Conservation (phyloP, 805 yeast species). For the Candida nanaspora region DNA sequence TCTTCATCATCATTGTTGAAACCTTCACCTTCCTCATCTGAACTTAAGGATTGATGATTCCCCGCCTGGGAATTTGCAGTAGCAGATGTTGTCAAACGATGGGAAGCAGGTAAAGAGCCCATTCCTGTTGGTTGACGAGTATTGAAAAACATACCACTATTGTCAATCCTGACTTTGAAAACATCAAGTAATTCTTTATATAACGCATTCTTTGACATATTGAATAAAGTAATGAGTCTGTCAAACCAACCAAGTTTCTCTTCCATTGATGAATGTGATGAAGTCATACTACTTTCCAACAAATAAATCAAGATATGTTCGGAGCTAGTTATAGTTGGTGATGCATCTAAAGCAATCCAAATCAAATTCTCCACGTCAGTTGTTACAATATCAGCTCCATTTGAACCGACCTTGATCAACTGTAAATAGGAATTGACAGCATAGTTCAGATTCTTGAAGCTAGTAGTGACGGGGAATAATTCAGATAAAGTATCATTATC, state of each 20-base stretch:
- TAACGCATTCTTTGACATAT: conserved; percentile 16
- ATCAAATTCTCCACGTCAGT: conserved; percentile 14
- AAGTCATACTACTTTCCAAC: conserved; percentile 13
- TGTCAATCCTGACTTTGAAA: conserved; percentile 22
- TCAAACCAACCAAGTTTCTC: conserved; percentile 22
- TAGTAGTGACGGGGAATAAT: conserved; percentile 27
- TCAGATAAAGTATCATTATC: conserved; percentile 16
- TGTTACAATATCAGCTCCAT: conserved; percentile 8
- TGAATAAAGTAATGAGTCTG: conserved; percentile 19
- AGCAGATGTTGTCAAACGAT: conserved; percentile 1
- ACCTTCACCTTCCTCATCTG: conserved; percentile 1
- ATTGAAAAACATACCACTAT: conserved; percentile 23
- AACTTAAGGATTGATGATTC: not conserved
- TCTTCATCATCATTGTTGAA: conserved; percentile 4
- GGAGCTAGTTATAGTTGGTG: conserved; percentile 10
- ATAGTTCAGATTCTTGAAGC: conserved; percentile 16
- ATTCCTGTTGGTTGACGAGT: not conserved
- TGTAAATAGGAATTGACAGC: conserved; percentile 24
- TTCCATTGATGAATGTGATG: conserved; percentile 6
- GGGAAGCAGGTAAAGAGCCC: not conserved
- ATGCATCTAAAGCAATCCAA: conserved; percentile 27
- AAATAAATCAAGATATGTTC: conserved; percentile 14
- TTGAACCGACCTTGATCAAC: conserved; percentile 17
- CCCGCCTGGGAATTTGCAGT: conserved; percentile 3
- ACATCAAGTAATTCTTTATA: conserved; percentile 14